phyloP scores from a whole-genome alignment of 768 basidiomycete genomes.

The Rhodotorula toruloides region DNA sequence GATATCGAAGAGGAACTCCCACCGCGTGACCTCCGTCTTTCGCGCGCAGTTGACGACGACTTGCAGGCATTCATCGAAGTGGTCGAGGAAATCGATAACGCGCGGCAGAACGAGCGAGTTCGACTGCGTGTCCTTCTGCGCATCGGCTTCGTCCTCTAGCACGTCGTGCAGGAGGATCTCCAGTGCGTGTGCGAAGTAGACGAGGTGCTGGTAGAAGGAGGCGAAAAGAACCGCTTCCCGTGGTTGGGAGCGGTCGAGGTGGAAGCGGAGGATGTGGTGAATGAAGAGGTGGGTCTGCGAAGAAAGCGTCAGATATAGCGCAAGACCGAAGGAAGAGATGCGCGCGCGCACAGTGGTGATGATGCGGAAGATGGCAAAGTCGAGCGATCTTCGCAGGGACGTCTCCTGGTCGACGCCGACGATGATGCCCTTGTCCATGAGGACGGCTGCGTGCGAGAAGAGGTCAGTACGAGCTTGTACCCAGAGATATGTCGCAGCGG shows the following conservation, averaged over 20 bases:
- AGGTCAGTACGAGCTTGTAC: not conserved
- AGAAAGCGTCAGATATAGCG: not conserved
- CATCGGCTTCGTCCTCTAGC: conserved; percentile 70
- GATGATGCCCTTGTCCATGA: conserved; percentile 99
- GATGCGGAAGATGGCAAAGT: conserved; percentile 87
- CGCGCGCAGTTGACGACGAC: conserved; percentile 93
- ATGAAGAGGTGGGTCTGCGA: conserved; percentile 84
- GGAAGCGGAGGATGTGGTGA: conserved; percentile 79
- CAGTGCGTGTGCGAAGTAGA: conserved; percentile 87
- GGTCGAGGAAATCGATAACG: conserved; percentile 84
- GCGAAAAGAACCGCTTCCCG: conserved; percentile 80
- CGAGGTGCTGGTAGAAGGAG: conserved; percentile 73
- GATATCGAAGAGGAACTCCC: conserved; percentile 79
- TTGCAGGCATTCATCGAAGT: conserved; percentile 83
- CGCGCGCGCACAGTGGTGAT: conserved; percentile 66
- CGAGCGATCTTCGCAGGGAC: conserved; percentile 64
- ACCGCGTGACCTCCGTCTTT: conserved; percentile 88
- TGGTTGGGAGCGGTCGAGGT: conserved; percentile 60
- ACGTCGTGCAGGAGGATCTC: conserved; percentile 92
- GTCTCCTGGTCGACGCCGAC: conserved; percentile 91
- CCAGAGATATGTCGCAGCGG: no score
- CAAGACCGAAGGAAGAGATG: not conserved
- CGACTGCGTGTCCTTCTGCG: not conserved
- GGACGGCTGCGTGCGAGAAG: conserved; percentile 59
- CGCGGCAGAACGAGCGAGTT: conserved; percentile 54